phyloP scores from a whole-genome alignment of 192 early-diverging fungal genomes.

The Coemansia sp. region DNA sequence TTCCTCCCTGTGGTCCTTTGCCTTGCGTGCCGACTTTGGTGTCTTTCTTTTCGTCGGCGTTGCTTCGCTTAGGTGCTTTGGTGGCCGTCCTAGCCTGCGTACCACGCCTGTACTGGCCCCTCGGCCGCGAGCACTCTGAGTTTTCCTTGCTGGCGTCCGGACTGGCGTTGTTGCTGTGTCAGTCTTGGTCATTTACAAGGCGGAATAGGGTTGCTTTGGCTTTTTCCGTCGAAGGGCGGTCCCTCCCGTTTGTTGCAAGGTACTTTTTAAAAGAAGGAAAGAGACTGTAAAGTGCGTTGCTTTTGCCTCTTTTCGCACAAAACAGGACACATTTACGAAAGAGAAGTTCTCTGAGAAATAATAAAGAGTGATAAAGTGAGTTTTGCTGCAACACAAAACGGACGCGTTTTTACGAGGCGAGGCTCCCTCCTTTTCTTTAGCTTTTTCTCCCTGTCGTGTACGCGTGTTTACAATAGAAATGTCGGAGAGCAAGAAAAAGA shows the following conservation, averaged over 20 bases:
- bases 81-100: slow-evolving; percentile 8
- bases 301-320: too few relatives aligned
- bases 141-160: slow-evolving; percentile 6
- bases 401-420: slow-evolving; percentile 4
- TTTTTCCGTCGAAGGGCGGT: background rate
- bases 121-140: slow-evolving; percentile 3
- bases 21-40: slow-evolving; percentile 3
- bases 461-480: background rate
- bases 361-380: too few relatives aligned
- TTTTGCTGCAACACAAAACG: background rate
- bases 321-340: too few relatives aligned
- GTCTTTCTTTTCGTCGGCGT: background rate
- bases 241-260: too few relatives aligned
- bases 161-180: slow-evolving; percentile 2
- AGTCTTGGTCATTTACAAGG: slow-evolving; percentile 25
- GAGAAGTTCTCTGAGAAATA: too few relatives aligned
- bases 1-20: background rate
- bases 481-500: background rate
- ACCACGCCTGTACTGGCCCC: background rate
- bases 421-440: background rate
- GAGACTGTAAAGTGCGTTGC: background rate
- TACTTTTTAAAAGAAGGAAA: too few relatives aligned
- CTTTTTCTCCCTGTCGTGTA: background rate
- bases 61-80: slow-evolving; percentile 5
- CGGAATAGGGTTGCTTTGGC: background rate